Conservation (phyloP, 441 rosid species). For the Aleurites moluccanus region DNA sequence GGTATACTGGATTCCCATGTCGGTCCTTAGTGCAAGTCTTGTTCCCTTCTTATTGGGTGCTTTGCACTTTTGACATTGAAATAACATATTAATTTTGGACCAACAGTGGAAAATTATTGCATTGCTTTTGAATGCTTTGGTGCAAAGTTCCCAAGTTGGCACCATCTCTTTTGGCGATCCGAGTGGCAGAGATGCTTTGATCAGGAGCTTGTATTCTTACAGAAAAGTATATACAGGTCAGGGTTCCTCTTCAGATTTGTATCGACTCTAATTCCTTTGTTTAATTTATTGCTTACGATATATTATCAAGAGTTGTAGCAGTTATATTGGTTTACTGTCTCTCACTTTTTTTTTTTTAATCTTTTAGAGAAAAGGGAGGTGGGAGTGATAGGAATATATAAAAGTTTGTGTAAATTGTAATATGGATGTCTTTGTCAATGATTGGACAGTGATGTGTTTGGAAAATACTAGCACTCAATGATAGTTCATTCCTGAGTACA, state of each 20-base stretch:
- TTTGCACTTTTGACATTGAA: background rate
- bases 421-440: background rate
- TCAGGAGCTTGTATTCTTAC: conserved; percentile 11
- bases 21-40: background rate
- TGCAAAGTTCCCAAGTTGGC: conserved; percentile 9
- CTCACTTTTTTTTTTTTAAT: background rate
- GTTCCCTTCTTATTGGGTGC: background rate
- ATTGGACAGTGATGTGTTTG: background rate
- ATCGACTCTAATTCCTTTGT: background rate
- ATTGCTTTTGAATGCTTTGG: conserved; percentile 2
- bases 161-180: conserved; percentile 2
- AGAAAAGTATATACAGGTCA: conserved; percentile 20
- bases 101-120: background rate
- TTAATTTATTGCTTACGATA: conserved; percentile 2
- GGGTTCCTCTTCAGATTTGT: background rate
- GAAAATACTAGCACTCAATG: background rate
- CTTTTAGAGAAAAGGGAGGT: background rate
- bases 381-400: background rate
- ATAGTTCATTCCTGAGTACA: background rate
- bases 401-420: too few species aligned
- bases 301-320: background rate
- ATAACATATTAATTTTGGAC: background rate
- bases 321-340: background rate
- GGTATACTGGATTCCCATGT: background rate
- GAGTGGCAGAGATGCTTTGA: conserved; percentile 8